Evolutionary conservation across 2,329 filamentous ascomycete species (phyloP), one percentile per base, ranked within the genome.

Genomic region (Aspergillus uvarum): DNA sequence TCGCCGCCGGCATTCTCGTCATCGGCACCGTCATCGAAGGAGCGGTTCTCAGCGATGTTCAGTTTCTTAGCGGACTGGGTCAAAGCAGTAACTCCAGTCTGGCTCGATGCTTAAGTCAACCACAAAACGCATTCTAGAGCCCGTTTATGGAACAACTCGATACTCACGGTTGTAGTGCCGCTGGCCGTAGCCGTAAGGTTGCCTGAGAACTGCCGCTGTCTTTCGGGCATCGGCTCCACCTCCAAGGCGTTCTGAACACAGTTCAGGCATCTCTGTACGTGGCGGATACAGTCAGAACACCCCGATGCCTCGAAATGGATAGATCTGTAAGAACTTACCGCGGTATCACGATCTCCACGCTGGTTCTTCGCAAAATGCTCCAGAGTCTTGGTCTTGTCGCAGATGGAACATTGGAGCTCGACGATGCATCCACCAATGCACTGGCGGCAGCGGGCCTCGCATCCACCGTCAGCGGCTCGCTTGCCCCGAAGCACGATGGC

Each of bases 331-430:
- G 7, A 38, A 51, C 80, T 61, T 77, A 82, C 82, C 26, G 77
- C 79, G 44, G 65, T 68, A 59, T 81, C 82, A 1, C 77, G 75
- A 47, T 79, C 77, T 29, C 67, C 72, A 14, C 82, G 76, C 70
- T 83, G 80, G 6, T 65, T 64, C 63, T 82, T 85, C 19, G 80
- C 77, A 63, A 85, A 87, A 0, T 74, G 72, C 5, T 81, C 78
- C 2, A 84, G 59, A 0, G 76, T 72, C 65, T 83, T 83, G 2
- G 71, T 76, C 58, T 76, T 67, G 21, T 75, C 68, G 66, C 84
- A 86, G 42, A 78, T 71, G 32, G 64, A 67, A 64, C 84, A 86
- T 8, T 74, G 72, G 29, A 85, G 66, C 64, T 86, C 83, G 4
- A 76, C 69, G 2, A 74, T 62, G 51, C 78, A 77, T 12, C 67